Conservation (phyloP, 1,139 yeast species). For the Pichia sp. region DNA sequence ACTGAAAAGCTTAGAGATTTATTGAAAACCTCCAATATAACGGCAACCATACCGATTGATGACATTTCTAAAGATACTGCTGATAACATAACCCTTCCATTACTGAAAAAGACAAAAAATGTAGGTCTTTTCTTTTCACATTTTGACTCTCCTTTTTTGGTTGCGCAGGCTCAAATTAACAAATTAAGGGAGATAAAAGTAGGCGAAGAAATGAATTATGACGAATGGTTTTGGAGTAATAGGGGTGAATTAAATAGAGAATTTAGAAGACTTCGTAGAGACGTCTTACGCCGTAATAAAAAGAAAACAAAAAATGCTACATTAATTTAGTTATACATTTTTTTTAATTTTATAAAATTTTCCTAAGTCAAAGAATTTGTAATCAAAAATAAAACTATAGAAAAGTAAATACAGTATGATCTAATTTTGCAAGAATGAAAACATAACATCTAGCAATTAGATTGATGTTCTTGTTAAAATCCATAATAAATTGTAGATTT, state of each 20-base stretch:
- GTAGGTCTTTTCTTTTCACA: conserved; percentile 77
- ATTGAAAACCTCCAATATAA: conserved; percentile 37
- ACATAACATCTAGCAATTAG: no score
- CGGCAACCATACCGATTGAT: conserved; percentile 21
- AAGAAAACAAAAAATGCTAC: conserved; percentile 9
- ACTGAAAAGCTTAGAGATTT: conserved; percentile 60
- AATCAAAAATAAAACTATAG: no score
- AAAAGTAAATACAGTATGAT: no score
- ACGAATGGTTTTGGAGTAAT: conserved; percentile 72
- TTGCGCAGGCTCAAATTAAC: conserved; percentile 73
- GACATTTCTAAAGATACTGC: conserved; percentile 24
- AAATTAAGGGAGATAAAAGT: conserved; percentile 42
- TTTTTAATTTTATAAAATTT: neutral
- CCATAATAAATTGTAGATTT: no score
- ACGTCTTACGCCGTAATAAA: conserved; percentile 50
- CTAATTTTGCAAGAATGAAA: no score
- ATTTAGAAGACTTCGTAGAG: conserved; percentile 69
- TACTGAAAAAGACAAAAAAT: conserved; percentile 19
- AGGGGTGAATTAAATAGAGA: conserved; percentile 77
- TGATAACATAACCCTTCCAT: neutral
- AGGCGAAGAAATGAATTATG: conserved; percentile 52
- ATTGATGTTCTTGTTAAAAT: no score
- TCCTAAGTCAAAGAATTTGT: no score
- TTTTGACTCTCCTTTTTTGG: conserved; percentile 75
- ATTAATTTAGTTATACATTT: conserved; percentile 2